A percentile compares a stretch with the other conserved stretches of the same genome.
Conservation (phyloP, 2,329 filamentous ascomycete species). For the Xylariaceae sp. region DNA sequence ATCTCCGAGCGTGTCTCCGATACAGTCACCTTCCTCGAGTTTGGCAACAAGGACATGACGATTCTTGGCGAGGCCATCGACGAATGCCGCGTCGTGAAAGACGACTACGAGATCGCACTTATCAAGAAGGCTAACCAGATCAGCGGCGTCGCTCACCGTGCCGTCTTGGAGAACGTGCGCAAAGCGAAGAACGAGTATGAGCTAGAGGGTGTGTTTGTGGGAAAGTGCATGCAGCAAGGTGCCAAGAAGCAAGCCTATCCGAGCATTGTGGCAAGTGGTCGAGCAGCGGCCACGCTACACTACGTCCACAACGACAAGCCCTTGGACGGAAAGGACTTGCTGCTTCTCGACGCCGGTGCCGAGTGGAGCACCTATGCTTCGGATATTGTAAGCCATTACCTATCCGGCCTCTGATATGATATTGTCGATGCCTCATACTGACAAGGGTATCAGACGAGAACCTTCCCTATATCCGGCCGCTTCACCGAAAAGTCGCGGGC, state of each 20-base stretch:
- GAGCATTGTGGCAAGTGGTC: conserved; percentile 76
- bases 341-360: conserved; percentile 79
- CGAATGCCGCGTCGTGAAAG: conserved; percentile 63
- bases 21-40: conserved; percentile 64
- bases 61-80: conserved; percentile 60
- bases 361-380: conserved; percentile 70
- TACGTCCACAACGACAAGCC: conserved; percentile 75
- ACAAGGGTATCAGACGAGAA: conserved; percentile 59
- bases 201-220: conserved; percentile 74
- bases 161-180: conserved; percentile 55
- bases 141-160: conserved; percentile 60
- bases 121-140: conserved; percentile 68
- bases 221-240: conserved; percentile 67
- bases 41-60: conserved; percentile 56
- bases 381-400: conserved; percentile 47
- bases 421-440: conserved; percentile 1
- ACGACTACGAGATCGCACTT: conserved; percentile 67
- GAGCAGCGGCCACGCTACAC: conserved; percentile 78
- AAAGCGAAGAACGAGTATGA: conserved; percentile 72
- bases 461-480: conserved; percentile 72
- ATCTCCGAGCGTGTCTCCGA: conserved; percentile 75
- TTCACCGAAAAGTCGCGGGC: conserved; percentile 65
- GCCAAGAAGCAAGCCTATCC: conserved; percentile 82
- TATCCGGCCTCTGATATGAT: background rate
- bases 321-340: conserved; percentile 64